Evolutionary conservation across 2,329 filamentous ascomycete genomes (phyloP).

Genomic region (Paraphoma chrysanthemicola): DNA sequence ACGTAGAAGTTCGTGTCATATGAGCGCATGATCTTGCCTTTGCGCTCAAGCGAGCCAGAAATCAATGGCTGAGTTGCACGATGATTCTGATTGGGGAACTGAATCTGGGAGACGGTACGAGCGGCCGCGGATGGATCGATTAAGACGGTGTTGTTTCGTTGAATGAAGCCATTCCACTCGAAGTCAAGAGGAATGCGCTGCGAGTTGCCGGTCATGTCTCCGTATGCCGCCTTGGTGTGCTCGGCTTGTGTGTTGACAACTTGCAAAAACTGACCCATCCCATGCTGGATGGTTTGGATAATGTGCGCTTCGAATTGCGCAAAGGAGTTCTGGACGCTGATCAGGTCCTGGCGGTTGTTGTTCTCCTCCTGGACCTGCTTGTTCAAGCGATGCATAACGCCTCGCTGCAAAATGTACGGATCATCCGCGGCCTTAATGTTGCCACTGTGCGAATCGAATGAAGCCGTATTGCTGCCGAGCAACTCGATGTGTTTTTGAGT

Average conservation of each 20-base stretch:
- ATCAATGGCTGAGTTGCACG: slow-evolving; percentile 79
- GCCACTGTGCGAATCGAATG: slow-evolving; percentile 77
- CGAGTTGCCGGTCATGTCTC: slow-evolving; percentile 78
- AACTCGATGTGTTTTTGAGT: slow-evolving; percentile 98
- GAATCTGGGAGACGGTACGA: slow-evolving; percentile 74
- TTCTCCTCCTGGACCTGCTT: slow-evolving; percentile 96
- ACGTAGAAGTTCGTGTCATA: slow-evolving; percentile 88
- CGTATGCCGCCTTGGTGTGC: slow-evolving; percentile 79
- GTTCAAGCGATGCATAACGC: slow-evolving; percentile 82
- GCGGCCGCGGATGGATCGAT: slow-evolving; percentile 79
- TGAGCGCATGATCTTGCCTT: slow-evolving; percentile 84
- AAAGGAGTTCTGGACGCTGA: slow-evolving; percentile 91
- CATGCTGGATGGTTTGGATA: slow-evolving; percentile 80
- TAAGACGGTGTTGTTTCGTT: slow-evolving; percentile 73
- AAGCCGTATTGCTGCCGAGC: slow-evolving; percentile 82
- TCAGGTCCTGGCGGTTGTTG: slow-evolving; percentile 89
- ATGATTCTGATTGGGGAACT: slow-evolving; percentile 91
- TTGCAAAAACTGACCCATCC: slow-evolving; percentile 82
- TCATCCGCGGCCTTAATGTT: slow-evolving; percentile 77
- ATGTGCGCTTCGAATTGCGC: slow-evolving; percentile 86
- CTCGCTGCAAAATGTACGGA: slow-evolving; percentile 85
- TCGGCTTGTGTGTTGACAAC: slow-evolving; percentile 82
- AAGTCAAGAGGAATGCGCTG: slow-evolving; percentile 84
- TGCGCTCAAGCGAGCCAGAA: slow-evolving; percentile 87
- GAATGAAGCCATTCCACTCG: slow-evolving; percentile 87